Conservation (phyloP, 2,329 filamentous ascomycete genomes). For the Thermothelomyces thermophilus region DNA sequence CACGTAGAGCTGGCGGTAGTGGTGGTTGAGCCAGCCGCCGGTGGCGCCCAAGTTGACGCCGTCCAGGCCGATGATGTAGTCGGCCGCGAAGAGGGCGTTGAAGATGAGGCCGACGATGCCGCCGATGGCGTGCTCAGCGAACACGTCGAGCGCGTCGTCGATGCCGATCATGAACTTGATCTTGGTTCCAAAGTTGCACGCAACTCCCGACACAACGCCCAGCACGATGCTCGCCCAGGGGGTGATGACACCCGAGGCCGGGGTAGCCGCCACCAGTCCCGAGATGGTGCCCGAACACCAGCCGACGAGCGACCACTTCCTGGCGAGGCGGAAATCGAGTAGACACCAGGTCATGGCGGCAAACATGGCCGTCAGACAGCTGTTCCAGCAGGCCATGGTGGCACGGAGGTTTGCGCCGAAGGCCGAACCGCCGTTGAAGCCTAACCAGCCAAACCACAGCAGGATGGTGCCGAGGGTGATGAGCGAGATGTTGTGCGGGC, state of each 20-base stretch:
- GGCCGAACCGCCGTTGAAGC: constrained; percentile 94
- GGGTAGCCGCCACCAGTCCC: constrained; percentile 63
- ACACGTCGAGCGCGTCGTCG: constrained; percentile 66
- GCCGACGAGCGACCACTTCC: constrained; percentile 82
- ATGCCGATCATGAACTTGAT: constrained; percentile 57
- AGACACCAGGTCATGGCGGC: constrained; percentile 89
- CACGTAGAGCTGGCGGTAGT: constrained; percentile 69
- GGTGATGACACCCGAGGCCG: constrained; percentile 61
- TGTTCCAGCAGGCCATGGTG: constrained; percentile 97
- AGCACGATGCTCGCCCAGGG: constrained; percentile 62
- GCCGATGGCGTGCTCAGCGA: constrained; percentile 64
- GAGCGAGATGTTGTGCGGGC: constrained; percentile 95
- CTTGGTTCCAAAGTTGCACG: constrained; percentile 64
- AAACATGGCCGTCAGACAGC: constrained; percentile 87
- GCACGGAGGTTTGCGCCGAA: constrained; percentile 93
- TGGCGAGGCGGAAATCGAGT: constrained; percentile 88
- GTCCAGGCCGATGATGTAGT: constrained; percentile 67
- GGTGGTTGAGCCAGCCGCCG: constrained; percentile 70
- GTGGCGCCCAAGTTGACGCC: constrained; percentile 62
- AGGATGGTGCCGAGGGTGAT: constrained; percentile 93
- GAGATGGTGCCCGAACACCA: constrained; percentile 68
- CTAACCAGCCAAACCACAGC: constrained; percentile 98
- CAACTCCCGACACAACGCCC: constrained; percentile 58
- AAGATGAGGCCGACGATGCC: constrained; percentile 65
- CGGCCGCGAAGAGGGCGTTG: constrained; percentile 65